phyloP scores from a whole-genome alignment of 2,329 filamentous ascomycete genomes.

The Pseudocercospora macadamiae region DNA sequence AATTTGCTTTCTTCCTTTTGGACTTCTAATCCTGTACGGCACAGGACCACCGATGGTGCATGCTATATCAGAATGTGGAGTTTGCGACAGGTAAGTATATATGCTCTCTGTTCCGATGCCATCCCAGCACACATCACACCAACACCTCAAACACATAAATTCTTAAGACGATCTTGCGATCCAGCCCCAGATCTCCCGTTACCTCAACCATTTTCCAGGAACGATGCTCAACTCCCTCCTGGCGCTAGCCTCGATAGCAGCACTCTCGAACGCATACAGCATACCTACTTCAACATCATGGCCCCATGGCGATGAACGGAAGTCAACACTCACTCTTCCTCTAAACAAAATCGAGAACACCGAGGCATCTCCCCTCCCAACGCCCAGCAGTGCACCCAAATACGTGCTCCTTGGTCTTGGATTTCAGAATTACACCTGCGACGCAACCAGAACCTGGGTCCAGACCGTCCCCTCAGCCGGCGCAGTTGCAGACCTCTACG shows the following conservation, averaged over 20 bases:
- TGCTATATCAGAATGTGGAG: not conserved
- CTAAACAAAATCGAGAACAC: slow-evolving; percentile 23
- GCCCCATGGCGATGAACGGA: not conserved
- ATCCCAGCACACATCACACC: not conserved
- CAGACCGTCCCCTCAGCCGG: slow-evolving; percentile 43
- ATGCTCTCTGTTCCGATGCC: not conserved
- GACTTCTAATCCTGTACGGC: slow-evolving; percentile 16
- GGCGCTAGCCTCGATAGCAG: slow-evolving; percentile 16
- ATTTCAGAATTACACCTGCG: slow-evolving; percentile 71
- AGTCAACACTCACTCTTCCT: slow-evolving; percentile 18
- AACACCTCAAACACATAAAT: not conserved
- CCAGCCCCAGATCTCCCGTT: not conserved
- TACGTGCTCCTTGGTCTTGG: slow-evolving; percentile 64
- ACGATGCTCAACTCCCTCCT: slow-evolving; percentile 14
- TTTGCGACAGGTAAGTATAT: not conserved
- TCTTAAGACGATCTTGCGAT: not conserved
- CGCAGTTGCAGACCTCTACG: slow-evolving; percentile 51
- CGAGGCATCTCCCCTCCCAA: slow-evolving; percentile 22
- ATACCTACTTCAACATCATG: not conserved
- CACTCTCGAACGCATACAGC: slow-evolving; percentile 13
- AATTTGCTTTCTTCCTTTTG: slow-evolving; percentile 15
- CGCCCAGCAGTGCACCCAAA: slow-evolving; percentile 28
- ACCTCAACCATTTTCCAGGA: not conserved
- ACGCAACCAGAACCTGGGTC: slow-evolving; percentile 30
- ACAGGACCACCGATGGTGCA: slow-evolving; percentile 9